phyloP scores from a whole-genome alignment of 2,329 filamentous ascomycete genomes.

The Fusarium sp. region DNA sequence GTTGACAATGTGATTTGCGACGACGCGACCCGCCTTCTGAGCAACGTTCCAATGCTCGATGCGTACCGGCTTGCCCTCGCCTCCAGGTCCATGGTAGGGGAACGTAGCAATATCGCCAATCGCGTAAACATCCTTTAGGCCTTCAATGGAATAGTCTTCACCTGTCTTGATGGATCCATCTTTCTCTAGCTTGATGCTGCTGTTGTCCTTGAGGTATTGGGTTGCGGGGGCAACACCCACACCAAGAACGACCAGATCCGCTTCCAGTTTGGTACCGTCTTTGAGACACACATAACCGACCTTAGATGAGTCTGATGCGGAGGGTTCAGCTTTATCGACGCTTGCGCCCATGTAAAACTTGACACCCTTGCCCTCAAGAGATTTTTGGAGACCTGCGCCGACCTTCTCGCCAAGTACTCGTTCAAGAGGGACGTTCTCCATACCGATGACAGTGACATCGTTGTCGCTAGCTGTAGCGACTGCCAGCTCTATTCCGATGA shows the following conservation, averaged over 20 bases:
- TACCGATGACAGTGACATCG: conserved; percentile 86
- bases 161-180: conserved; percentile 91
- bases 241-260: conserved; percentile 91
- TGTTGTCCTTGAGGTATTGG: conserved; percentile 81
- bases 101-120: conserved; percentile 96
- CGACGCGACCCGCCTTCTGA: conserved; percentile 88
- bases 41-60: conserved; percentile 99
- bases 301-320: conserved; percentile 72
- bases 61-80: conserved; percentile 77
- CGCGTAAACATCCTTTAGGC: conserved; percentile 87
- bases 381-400: conserved; percentile 82
- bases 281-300: conserved; percentile 87
- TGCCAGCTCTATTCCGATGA: conserved; percentile 98
- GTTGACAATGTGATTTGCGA: conserved; percentile 81
- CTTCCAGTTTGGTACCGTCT: conserved; percentile 85
- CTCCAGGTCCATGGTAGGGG: conserved; percentile 91
- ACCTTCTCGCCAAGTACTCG: conserved; percentile 86
- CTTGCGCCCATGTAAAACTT: conserved; percentile 86
- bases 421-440: conserved; percentile 88
- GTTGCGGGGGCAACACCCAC: conserved; percentile 91
- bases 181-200: conserved; percentile 75
- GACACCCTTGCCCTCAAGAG: conserved; percentile 86
- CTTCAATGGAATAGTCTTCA: conserved; percentile 81
- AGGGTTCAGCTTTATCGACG: conserved; percentile 86
- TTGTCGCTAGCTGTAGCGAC: conserved; percentile 86